Evolutionary conservation across 1,139 yeast genomes (phyloP).

Genomic region (Pichiaceae sp.): DNA sequence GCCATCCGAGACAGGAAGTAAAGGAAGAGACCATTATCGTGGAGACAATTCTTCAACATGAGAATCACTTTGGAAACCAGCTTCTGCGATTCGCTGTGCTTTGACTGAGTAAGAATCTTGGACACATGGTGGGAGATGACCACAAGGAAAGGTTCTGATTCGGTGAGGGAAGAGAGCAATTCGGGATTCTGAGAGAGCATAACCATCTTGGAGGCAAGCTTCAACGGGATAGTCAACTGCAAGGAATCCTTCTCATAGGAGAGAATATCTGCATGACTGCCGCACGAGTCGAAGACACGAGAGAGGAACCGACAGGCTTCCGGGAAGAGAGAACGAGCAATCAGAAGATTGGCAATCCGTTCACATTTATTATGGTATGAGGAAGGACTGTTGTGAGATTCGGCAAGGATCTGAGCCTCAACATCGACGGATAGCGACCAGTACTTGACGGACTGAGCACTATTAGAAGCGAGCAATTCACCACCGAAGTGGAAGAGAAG

Average conservation of each 20-base stretch:
- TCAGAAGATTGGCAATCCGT: slow-evolving; percentile 16
- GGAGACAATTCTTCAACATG: slow-evolving; percentile 11
- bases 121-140: neutral
- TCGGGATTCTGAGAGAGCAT: slow-evolving; percentile 5
- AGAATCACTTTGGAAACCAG: slow-evolving; percentile 16
- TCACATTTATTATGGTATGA: slow-evolving; percentile 14
- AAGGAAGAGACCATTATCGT: slow-evolving; percentile 22
- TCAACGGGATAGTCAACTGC: slow-evolving; percentile 9
- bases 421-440: slow-evolving; percentile 17
- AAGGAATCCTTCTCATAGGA: slow-evolving; percentile 5
- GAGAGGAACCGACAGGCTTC: slow-evolving; percentile 12
- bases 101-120: neutral
- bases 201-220: slow-evolving; percentile 12
- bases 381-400: slow-evolving; percentile 5
- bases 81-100: neutral
- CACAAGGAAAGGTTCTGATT: neutral
- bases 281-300: slow-evolving; percentile 9
- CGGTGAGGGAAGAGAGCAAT: slow-evolving; percentile 2
- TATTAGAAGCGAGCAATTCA: slow-evolving; percentile 6
- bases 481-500: slow-evolving; percentile 20
- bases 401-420: slow-evolving; percentile 8
- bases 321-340: slow-evolving; percentile 9
- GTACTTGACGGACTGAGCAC: slow-evolving; percentile 5
- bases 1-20: slow-evolving; percentile 20
- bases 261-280: slow-evolving; percentile 3